phyloP scores from a whole-genome alignment of 768 basidiomycete species.

The Leccinum barrowsii region DNA sequence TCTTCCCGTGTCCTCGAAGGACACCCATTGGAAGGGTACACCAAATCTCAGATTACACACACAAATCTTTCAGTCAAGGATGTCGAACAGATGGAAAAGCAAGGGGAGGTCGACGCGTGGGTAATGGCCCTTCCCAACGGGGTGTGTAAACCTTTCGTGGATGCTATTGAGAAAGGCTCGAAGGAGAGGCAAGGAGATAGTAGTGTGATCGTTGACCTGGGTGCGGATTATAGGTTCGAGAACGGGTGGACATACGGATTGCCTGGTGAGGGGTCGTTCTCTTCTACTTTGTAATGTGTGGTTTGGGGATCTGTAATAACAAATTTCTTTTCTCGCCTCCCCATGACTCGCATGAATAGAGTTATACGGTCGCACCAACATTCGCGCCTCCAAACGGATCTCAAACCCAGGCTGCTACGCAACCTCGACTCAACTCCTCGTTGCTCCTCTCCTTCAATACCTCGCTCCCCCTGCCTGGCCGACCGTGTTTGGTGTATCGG shows the following conservation, averaged over 20 bases:
- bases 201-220: slow-evolving; percentile 87
- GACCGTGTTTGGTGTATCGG: slow-evolving; percentile 89
- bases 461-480: slow-evolving; percentile 59
- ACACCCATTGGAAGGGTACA: slow-evolving; percentile 72
- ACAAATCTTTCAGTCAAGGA: slow-evolving; percentile 75
- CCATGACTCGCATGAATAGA: slow-evolving; percentile 46
- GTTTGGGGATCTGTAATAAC: slow-evolving; percentile 34
- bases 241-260: slow-evolving; percentile 95
- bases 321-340: slow-evolving; percentile 32
- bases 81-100: slow-evolving; percentile 85
- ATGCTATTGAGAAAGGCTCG: slow-evolving; percentile 81
- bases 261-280: slow-evolving; percentile 78
- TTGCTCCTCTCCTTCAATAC: slow-evolving; percentile 83
- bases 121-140: slow-evolving; percentile 99
- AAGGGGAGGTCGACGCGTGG: slow-evolving; percentile 94
- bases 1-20: slow-evolving; percentile 95
- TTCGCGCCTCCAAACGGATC: slow-evolving; percentile 76
- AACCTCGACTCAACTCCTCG: slow-evolving; percentile 86
- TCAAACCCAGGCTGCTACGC: slow-evolving; percentile 99
- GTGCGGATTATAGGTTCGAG: slow-evolving; percentile 96
- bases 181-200: slow-evolving; percentile 41
- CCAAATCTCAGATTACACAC: slow-evolving; percentile 70
- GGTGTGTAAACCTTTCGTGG: slow-evolving; percentile 93
- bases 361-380: slow-evolving; percentile 70
- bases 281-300: slow-evolving; percentile 29